phyloP scores from a whole-genome alignment of 106 monocot genomes.

The Dactylorhiza incarnata region DNA sequence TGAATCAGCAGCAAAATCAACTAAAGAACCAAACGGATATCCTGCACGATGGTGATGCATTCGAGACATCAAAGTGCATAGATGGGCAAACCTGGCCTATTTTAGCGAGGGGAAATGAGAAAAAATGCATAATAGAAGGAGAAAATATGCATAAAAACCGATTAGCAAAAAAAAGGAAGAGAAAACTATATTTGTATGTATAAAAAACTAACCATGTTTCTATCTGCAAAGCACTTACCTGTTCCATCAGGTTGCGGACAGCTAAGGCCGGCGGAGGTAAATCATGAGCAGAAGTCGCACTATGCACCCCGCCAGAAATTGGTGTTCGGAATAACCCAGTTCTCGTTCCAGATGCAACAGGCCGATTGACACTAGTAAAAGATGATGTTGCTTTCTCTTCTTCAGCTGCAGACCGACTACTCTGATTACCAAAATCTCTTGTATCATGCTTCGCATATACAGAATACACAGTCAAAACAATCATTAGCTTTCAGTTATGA shows the following conservation, averaged over 20 bases:
- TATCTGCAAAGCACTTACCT: constrained; percentile 19
- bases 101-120: background rate
- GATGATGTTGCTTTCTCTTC: background rate
- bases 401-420: background rate
- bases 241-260: constrained; percentile 81
- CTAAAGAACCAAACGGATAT: constrained; percentile 91
- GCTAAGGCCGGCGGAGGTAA: constrained; percentile 66
- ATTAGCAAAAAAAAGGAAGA: background rate
- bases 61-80: constrained; percentile 87
- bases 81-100: constrained; percentile 84
- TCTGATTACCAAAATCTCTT: too few species aligned
- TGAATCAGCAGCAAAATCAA: constrained; percentile 87
- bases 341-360: constrained; percentile 25
- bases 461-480: too few species aligned
- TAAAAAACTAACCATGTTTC: background rate
- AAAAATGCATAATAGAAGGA: background rate
- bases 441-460: too few species aligned
- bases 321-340: constrained; percentile 68
- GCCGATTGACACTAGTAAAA: constrained; percentile 13
- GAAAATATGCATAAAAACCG: background rate
- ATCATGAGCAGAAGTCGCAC: constrained; percentile 69
- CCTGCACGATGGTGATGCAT: constrained; percentile 91
- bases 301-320: constrained; percentile 73
- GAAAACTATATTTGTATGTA: background rate
- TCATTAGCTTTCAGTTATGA: too few species aligned